These are phyloP conservation scores for Ogataea trehalophila DNA, from an alignment of 805 yeast species.

Conservation along the genomic window DNA sequence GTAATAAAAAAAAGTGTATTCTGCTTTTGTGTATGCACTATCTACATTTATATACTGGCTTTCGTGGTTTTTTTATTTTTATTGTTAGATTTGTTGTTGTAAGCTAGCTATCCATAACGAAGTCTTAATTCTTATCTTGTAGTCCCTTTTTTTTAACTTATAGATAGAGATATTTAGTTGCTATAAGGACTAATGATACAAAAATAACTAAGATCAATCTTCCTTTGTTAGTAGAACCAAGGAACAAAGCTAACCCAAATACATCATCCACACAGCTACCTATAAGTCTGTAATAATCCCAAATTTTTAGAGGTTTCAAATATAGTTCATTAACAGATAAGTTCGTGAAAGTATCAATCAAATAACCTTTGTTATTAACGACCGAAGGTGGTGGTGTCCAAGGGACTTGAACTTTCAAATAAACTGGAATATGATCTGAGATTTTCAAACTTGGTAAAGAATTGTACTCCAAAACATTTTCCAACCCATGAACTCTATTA, in stretches of 20 bases:
- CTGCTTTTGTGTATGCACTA: too few species aligned
- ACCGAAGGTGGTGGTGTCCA: slow-evolving; percentile 35
- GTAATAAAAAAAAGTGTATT: too few species aligned
- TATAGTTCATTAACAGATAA: slow-evolving; percentile 22
- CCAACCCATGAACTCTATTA: not conserved
- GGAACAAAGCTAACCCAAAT: slow-evolving; percentile 12
- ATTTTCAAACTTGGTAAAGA: slow-evolving; percentile 42
- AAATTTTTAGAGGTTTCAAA: slow-evolving; percentile 20
- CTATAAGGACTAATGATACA: slow-evolving; percentile 6
- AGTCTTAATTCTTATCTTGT: too few species aligned
- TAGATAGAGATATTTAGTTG: not conserved
- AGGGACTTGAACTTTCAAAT: slow-evolving; percentile 45
- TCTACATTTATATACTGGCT: too few species aligned
- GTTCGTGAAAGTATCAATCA: slow-evolving; percentile 20
- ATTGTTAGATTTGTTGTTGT: too few species aligned
- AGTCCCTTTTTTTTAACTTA: not conserved
- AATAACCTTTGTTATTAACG: slow-evolving; percentile 25
- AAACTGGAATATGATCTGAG: slow-evolving; percentile 85
- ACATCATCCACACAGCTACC: slow-evolving; percentile 15
- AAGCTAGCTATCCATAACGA: too few species aligned
- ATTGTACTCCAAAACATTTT: slow-evolving; percentile 37
- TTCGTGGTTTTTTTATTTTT: too few species aligned
- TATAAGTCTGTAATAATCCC: slow-evolving; percentile 13
- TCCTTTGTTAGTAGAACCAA: slow-evolving; percentile 19
- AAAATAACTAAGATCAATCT: slow-evolving; percentile 9